Evolutionary conservation across 495 filamentous ascomycete species (phyloP).

Genomic region (Penicillium desertorum): DNA sequence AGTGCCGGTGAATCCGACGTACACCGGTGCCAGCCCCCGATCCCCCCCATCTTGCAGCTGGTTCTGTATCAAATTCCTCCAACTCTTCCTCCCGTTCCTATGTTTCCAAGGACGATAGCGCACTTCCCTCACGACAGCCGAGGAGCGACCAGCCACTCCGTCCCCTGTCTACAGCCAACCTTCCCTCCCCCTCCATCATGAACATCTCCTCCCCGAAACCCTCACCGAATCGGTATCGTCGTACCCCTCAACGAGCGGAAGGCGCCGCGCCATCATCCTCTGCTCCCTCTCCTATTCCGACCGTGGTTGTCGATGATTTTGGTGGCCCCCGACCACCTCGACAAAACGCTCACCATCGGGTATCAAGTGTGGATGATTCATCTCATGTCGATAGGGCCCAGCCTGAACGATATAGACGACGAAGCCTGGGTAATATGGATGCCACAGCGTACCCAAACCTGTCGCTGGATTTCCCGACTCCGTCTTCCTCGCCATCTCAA

Average conservation of each 20-base stretch:
- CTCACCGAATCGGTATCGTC: conserved; percentile 67
- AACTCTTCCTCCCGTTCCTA: conserved; percentile 43
- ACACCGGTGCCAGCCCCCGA: conserved; percentile 41
- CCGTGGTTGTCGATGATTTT: conserved; percentile 30
- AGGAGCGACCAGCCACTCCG: conserved; percentile 43
- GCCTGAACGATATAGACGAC: conserved; percentile 72
- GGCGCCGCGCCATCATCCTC: conserved; percentile 42
- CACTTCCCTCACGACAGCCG: conserved; percentile 43
- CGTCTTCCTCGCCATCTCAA: conserved; percentile 28
- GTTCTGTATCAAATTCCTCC: conserved; percentile 60
- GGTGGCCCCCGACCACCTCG: conserved; percentile 16
- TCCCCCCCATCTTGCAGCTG: conserved; percentile 58
- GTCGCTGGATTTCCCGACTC: conserved; percentile 36
- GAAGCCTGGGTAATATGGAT: conserved; percentile 82
- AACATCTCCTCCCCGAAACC: conserved; percentile 54
- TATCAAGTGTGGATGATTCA: conserved; percentile 56
- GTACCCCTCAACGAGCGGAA: conserved; percentile 53
- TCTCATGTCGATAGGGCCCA: conserved; percentile 39
- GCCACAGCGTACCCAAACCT: conserved; percentile 46
- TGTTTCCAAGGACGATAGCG: conserved; percentile 50
- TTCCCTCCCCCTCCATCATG: conserved; percentile 46
- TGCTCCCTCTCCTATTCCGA: conserved; percentile 24
- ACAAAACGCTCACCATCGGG: conserved; percentile 36
- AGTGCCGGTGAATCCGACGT: conserved; percentile 43
- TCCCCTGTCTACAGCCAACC: conserved; percentile 53